phyloP scores from a whole-genome alignment of 441 rosid genomes.

The Eruca vesicaria region DNA sequence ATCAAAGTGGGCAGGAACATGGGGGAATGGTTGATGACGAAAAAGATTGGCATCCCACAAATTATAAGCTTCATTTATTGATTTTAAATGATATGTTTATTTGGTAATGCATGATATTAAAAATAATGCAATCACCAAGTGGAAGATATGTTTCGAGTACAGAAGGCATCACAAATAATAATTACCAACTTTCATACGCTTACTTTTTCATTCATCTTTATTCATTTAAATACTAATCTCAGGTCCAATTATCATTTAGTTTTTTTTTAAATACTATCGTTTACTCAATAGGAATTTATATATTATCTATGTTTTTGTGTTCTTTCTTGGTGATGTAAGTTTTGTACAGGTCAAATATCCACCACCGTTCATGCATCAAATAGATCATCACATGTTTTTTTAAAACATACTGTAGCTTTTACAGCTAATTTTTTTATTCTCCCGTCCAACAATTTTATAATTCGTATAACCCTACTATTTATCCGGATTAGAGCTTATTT shows the following conservation, averaged over 20 bases:
- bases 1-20: slow-evolving; percentile 37
- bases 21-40: slow-evolving; percentile 30
- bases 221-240: background rate
- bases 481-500: background rate
- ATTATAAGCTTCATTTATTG: slow-evolving; percentile 6
- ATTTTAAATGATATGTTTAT: background rate
- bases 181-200: slow-evolving; percentile 18
- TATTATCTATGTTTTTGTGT: background rate
- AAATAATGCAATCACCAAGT: slow-evolving; percentile 24
- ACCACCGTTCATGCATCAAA: background rate
- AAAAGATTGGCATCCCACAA: slow-evolving; percentile 26
- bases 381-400: background rate
- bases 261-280: background rate
- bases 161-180: slow-evolving; percentile 41
- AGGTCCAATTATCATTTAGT: background rate
- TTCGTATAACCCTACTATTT: background rate
- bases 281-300: background rate
- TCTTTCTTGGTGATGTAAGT: background rate
- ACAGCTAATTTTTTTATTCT: background rate
- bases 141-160: slow-evolving; percentile 47
- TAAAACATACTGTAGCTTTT: background rate
- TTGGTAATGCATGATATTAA: background rate
- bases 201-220: slow-evolving; percentile 7
- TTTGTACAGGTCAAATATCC: background rate
- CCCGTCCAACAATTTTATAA: background rate